These are phyloP conservation scores for Ambrosia artemisiifolia DNA, from an alignment of 129 eudicot genomes.

Conservation along the genomic window DNA sequence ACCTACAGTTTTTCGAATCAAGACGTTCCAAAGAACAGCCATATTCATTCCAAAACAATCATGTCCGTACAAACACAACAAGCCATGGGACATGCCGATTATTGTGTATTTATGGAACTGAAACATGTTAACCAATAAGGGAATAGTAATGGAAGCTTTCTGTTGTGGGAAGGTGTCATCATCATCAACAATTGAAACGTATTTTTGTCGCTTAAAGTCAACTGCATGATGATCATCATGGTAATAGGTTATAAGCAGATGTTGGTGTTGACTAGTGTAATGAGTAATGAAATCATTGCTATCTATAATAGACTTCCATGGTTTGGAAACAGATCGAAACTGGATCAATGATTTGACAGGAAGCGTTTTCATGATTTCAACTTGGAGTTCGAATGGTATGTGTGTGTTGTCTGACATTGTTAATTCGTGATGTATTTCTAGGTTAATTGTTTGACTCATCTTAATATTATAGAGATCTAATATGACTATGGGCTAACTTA, in stretches of 20 bases:
- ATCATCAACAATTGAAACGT: background rate
- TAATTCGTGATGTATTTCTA: background rate
- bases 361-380: background rate
- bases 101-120: no score
- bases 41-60: background rate
- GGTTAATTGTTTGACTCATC: no score
- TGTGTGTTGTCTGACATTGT: background rate
- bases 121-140: background rate
- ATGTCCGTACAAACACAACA: slow-evolving; percentile 27
- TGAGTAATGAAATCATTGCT: background rate
- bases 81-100: background rate
- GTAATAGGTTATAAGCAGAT: background rate
- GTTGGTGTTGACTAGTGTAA: background rate
- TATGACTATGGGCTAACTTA: no score
- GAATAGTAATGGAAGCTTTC: background rate
- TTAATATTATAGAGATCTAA: no score
- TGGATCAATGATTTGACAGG: background rate
- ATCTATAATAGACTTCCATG: background rate
- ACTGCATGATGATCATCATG: no score
- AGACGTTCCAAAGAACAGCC: slow-evolving; percentile 42
- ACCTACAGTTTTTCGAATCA: background rate
- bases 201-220: background rate
- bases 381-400: background rate
- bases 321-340: background rate
- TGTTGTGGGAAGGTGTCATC: slow-evolving; percentile 1